phyloP scores from a whole-genome alignment of 208 protist species.

The Trypanosomatidae sp. region DNA sequence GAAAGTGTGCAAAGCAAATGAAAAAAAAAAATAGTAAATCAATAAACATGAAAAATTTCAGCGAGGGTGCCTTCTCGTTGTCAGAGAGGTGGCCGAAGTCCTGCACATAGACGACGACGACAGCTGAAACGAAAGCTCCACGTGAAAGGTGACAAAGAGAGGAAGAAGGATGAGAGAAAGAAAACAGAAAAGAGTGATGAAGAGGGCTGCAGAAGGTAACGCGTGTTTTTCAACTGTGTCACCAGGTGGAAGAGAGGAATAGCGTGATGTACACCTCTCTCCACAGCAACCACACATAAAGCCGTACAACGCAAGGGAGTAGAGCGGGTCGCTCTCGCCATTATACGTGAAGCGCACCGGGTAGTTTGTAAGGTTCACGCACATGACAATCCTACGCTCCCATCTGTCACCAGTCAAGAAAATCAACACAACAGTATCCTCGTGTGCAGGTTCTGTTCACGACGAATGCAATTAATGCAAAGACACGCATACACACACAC shows the following conservation, averaged over 20 bases:
- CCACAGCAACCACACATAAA: neutral
- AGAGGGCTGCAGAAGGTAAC: neutral
- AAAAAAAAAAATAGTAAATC: too few species aligned
- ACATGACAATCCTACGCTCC: neutral
- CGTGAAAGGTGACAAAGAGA: neutral
- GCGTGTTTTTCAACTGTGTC: neutral
- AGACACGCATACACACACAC: neutral
- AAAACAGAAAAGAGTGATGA: slow-evolving; percentile 3
- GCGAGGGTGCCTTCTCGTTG: neutral
- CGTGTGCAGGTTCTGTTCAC: neutral
- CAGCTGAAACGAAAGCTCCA: neutral
- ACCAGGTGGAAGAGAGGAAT: neutral
- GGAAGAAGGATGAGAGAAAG: neutral
- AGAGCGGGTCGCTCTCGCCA: neutral
- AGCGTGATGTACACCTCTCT: neutral
- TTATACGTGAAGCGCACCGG: neutral
- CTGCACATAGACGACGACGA: neutral
- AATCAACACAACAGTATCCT: too few species aligned
- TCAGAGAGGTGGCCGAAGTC: neutral
- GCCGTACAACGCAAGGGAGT: neutral
- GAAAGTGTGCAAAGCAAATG: neutral
- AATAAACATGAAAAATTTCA: neutral
- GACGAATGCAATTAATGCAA: neutral
- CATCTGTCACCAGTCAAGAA: neutral
- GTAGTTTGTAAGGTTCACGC: neutral